Conservation (phyloP, 768 basidiomycete genomes). For the Cyclocybe aegerita region DNA sequence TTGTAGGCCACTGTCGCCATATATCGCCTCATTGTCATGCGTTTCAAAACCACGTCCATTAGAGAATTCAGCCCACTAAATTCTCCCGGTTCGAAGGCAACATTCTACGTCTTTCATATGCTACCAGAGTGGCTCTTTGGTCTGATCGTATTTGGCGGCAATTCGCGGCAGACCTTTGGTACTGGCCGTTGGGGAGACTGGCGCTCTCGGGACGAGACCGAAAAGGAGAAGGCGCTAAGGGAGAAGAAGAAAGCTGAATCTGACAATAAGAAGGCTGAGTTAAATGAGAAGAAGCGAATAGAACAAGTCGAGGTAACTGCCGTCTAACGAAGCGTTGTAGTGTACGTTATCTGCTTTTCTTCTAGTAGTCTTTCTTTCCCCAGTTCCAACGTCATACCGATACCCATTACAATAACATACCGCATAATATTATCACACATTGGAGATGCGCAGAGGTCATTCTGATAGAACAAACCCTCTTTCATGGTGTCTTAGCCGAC, state of each 20-base stretch:
- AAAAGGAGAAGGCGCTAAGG: conserved; percentile 6
- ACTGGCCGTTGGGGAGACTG: conserved; percentile 22
- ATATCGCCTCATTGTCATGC: conserved; percentile 42
- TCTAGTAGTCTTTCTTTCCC: too few species aligned
- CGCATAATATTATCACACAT: too few species aligned
- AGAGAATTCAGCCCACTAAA: conserved; percentile 33
- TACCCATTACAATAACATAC: too few species aligned
- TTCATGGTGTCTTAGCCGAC: too few species aligned
- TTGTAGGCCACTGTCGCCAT: conserved; percentile 29
- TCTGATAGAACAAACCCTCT: too few species aligned
- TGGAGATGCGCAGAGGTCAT: too few species aligned
- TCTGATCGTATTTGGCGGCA: conserved; percentile 25
- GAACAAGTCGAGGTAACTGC: too few species aligned
- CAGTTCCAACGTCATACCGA: too few species aligned
- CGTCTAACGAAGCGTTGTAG: too few species aligned
- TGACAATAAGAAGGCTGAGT: background rate
- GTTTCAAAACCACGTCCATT: conserved; percentile 31
- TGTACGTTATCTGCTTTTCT: too few species aligned
- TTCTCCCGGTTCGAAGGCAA: conserved; percentile 31
- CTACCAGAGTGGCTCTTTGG: conserved; percentile 42
- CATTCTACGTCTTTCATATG: conserved; percentile 45
- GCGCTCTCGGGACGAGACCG: background rate
- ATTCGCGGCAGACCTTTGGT: conserved; percentile 31
- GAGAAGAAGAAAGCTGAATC: conserved; percentile 9
- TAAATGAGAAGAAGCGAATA: background rate